A percentile compares a stretch with the other conserved stretches of the same genome.
phyloP scores from a whole-genome alignment of 1,284 basidiomycete genomes.

The Puccinia horiana region DNA sequence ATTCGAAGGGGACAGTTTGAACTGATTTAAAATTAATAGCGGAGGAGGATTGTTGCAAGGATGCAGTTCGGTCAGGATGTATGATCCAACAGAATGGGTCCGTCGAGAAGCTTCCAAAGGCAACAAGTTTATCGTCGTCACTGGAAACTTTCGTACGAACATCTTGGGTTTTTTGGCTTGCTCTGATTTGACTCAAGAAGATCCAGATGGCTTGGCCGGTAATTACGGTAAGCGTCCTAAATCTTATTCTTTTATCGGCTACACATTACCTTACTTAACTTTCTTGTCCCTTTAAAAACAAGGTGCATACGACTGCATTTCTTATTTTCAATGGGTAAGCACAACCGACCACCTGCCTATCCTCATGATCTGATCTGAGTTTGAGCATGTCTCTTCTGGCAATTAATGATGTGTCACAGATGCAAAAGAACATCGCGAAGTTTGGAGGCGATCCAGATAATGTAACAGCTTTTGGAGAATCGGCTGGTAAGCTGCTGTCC shows the following conservation, averaged over 20 bases:
- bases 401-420: not conserved
- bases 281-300: not conserved
- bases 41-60: constrained; percentile 5
- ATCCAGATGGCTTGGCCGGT: constrained; percentile 38
- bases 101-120: constrained; percentile 22
- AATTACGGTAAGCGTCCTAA: constrained; percentile 31
- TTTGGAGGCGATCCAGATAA: constrained; percentile 46
- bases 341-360: not conserved
- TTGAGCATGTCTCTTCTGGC: not conserved
- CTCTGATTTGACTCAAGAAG: constrained; percentile 18
- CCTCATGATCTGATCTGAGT: not conserved
- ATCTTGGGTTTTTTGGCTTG: constrained; percentile 35
- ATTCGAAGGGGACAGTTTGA: not conserved
- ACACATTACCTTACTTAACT: not conserved
- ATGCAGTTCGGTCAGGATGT: not conserved
- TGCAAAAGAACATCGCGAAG: constrained; percentile 35
- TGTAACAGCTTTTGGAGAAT: constrained; percentile 45
- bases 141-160: constrained; percentile 33
- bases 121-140: constrained; percentile 38
- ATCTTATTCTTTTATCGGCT: not conserved
- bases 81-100: constrained; percentile 48
- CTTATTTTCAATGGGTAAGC: constrained; percentile 31
- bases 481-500: constrained; percentile 8
- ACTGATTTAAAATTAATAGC: not conserved
- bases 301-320: constrained; percentile 47